phyloP scores from a whole-genome alignment of 768 basidiomycete genomes.

The Xerocomus potaroensis region DNA sequence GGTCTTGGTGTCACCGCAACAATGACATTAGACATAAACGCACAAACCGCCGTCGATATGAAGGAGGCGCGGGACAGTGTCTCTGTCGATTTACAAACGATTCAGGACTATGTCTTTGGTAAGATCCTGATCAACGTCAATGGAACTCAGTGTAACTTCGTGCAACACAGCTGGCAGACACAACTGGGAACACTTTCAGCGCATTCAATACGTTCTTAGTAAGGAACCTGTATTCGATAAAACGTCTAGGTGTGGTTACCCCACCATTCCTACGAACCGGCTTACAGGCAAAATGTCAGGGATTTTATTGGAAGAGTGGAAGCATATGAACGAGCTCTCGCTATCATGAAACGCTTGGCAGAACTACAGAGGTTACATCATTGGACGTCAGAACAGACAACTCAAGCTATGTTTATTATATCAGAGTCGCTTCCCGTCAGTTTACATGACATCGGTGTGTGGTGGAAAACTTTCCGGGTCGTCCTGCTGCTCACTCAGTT shows the following conservation, averaged over 20 bases:
- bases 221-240: slow-evolving; percentile 61
- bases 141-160: too few species aligned
- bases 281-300: slow-evolving; percentile 29
- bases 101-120: slow-evolving; percentile 52
- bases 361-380: slow-evolving; percentile 53
- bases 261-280: neutral
- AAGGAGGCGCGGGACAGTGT: slow-evolving; percentile 40
- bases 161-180: slow-evolving; percentile 42
- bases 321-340: slow-evolving; percentile 49
- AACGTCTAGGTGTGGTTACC: slow-evolving; percentile 39
- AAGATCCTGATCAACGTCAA: too few species aligned
- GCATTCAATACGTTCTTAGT: slow-evolving; percentile 43
- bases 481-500: slow-evolving; percentile 9
- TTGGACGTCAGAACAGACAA: slow-evolving; percentile 50
- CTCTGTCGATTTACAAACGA: slow-evolving; percentile 38
- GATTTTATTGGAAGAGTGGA: slow-evolving; percentile 57
- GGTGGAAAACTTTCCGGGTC: slow-evolving; percentile 19
- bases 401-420: slow-evolving; percentile 42
- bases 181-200: slow-evolving; percentile 47
- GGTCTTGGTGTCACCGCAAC: neutral
- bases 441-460: slow-evolving; percentile 35
- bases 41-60: slow-evolving; percentile 52
- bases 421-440: slow-evolving; percentile 52
- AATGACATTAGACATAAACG: slow-evolving; percentile 31
- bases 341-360: slow-evolving; percentile 50